Evolutionary conservation across 1,284 basidiomycete species (phyloP).

Genomic region (Cryptococcus amylolentus): DNA sequence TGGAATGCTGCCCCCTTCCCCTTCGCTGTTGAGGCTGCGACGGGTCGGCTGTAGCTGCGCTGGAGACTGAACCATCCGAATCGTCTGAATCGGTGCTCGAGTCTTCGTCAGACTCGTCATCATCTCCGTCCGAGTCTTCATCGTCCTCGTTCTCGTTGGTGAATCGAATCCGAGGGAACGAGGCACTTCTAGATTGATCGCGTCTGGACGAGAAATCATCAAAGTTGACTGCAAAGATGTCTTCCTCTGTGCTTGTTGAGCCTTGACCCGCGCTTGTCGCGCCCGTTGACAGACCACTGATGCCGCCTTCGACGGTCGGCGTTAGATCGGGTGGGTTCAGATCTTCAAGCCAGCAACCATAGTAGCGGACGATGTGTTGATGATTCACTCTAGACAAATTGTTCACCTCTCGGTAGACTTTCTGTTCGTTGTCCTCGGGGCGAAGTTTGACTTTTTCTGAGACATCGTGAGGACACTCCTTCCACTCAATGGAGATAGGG

Average conservation of each 20-base stretch:
- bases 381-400: conserved; percentile 82
- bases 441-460: conserved; percentile 85
- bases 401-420: conserved; percentile 88
- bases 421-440: conserved; percentile 72
- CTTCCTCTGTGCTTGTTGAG: conserved; percentile 16
- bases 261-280: neutral
- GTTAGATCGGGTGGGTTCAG: conserved; percentile 26
- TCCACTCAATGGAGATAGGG: conserved; percentile 52
- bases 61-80: conserved; percentile 6
- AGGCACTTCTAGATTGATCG: conserved; percentile 41
- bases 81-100: neutral
- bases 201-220: conserved; percentile 37
- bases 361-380: conserved; percentile 83
- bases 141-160: conserved; percentile 42
- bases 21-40: conserved; percentile 21
- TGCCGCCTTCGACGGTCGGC: conserved; percentile 14
- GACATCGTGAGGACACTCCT: conserved; percentile 28
- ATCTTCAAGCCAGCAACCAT: conserved; percentile 48
- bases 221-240: conserved; percentile 43
- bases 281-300: neutral
- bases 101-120: neutral
- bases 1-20: neutral
- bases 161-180: conserved; percentile 47
- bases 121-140: conserved; percentile 29
- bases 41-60: conserved; percentile 31